These are phyloP conservation scores for Sporothrix protearum DNA, from an alignment of 2,329 filamentous ascomycete species.

Conservation along the genomic window DNA sequence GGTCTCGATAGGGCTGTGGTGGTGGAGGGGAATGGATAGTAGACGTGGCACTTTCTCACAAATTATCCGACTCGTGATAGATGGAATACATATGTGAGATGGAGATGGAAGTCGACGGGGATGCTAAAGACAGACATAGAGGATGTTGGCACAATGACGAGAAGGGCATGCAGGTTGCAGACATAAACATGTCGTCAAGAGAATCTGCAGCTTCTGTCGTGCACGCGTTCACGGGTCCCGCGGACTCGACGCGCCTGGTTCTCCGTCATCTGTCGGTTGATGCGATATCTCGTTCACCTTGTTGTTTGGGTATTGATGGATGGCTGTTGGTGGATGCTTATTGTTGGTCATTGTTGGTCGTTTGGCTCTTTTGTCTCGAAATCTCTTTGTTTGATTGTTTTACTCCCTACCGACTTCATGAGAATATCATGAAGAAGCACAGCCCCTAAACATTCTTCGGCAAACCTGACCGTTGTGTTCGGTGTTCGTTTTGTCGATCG, in stretches of 20 bases:
- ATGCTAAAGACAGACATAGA: background rate
- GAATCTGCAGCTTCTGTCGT: background rate
- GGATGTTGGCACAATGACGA: background rate
- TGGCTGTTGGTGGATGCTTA: background rate
- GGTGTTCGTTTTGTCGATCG: slow-evolving; percentile 7
- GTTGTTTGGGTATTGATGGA: background rate
- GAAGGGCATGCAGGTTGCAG: background rate
- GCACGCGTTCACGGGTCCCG: background rate
- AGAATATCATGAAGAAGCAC: background rate
- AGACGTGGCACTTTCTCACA: background rate
- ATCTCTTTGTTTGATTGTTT: background rate
- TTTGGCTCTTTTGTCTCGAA: background rate
- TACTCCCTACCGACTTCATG: too few relatives aligned
- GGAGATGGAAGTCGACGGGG: background rate
- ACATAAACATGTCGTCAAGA: background rate
- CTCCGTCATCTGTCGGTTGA: background rate
- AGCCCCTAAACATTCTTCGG: background rate
- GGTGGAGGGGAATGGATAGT: background rate
- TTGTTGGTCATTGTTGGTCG: background rate
- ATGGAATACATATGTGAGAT: background rate
- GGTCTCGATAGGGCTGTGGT: slow-evolving; percentile 3
- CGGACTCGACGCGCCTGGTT: background rate
- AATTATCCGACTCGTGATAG: background rate
- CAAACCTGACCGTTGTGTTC: background rate
- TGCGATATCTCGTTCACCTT: background rate